Evolutionary conservation across 1,284 basidiomycete species (phyloP), one percentile per base, ranked within the genome.

Genomic region (Puccinia triticina): DNA sequence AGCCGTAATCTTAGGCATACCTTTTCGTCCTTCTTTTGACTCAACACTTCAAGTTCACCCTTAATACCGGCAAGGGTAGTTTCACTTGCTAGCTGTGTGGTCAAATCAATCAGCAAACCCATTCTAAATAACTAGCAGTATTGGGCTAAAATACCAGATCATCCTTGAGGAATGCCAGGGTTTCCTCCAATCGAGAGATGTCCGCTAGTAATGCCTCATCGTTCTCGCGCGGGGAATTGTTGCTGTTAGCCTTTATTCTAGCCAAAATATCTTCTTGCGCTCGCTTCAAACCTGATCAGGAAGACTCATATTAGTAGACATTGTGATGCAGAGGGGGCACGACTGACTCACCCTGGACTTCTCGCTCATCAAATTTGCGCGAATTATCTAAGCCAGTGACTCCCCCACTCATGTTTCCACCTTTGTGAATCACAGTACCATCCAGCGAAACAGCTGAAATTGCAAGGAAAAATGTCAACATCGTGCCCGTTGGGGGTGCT

Each of bases 351-450:
- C 79, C 93, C 88, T 94, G 92, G 2, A 98, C 90, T 85, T 98
- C 95, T 84, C 92, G 93, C 86, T 98, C 96, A 83, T 96, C 94
- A 92, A 95, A 98, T 86, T 94, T 94, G 88, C 93, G 92, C 73
- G 90, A 90, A 53, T 88, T 90, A 55, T 89, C 90, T 84, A 92
- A 91, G 0, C 91, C 90, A 83, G 93, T 94, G 48, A 91, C 90
- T 64, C 97, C 97, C 88, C 97, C 97, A 50, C 97, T 99, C 86
- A 99, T 99, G 69, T 97, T 89, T 85, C 97, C 97, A 84, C 93
- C 95, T 89, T 96, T 97, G 88, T 99, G 97, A 77, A 99, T 98
- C 82, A 99, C 89, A 0, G 96, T 98, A 0, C 97, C 97, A 72
- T 99, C 96, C 59, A 99, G 89, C 0, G 97, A 96, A 14, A 99